Evolutionary conservation across 2,329 filamentous ascomycete species (phyloP).

Genomic region (Colletotrichum liaoningense): DNA sequence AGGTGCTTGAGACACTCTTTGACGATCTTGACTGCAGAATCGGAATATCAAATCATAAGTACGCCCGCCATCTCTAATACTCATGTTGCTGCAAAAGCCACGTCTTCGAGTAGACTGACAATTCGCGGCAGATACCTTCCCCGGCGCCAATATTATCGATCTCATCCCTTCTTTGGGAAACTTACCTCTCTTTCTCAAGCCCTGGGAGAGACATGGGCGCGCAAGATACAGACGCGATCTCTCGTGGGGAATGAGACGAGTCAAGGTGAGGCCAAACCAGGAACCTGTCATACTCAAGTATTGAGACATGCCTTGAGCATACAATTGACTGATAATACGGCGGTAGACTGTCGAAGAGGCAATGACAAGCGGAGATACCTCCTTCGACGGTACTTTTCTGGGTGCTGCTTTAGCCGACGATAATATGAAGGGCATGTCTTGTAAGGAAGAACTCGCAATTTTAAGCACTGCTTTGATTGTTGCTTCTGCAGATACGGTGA

Average conservation of each 20-base stretch:
- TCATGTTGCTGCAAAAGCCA: neutral
- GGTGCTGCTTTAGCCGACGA: neutral
- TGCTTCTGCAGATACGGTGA: slow-evolving; percentile 3
- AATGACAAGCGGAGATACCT: neutral
- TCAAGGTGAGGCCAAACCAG: neutral
- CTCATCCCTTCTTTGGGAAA: neutral
- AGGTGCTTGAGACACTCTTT: rapidly evolving
- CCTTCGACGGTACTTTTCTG: neutral
- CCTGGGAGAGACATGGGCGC: neutral
- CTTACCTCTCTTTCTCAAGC: neutral
- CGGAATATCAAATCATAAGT: slow-evolving; percentile 10
- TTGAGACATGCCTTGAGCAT: neutral
- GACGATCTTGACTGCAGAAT: neutral
- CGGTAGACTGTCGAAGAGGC: neutral
- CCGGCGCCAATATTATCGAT: slow-evolving; percentile 8
- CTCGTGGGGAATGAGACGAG: neutral
- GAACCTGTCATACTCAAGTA: too few relatives aligned
- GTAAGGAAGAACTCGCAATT: slow-evolving; percentile 6
- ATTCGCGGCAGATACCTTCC: neutral
- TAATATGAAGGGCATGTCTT: neutral
- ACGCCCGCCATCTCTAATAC: neutral
- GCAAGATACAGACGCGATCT: neutral
- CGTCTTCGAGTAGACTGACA: neutral
- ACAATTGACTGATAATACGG: too few relatives aligned
- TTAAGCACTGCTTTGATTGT: slow-evolving; percentile 10